phyloP scores from a whole-genome alignment of 768 basidiomycete genomes.

The Agrocybe pediades region DNA sequence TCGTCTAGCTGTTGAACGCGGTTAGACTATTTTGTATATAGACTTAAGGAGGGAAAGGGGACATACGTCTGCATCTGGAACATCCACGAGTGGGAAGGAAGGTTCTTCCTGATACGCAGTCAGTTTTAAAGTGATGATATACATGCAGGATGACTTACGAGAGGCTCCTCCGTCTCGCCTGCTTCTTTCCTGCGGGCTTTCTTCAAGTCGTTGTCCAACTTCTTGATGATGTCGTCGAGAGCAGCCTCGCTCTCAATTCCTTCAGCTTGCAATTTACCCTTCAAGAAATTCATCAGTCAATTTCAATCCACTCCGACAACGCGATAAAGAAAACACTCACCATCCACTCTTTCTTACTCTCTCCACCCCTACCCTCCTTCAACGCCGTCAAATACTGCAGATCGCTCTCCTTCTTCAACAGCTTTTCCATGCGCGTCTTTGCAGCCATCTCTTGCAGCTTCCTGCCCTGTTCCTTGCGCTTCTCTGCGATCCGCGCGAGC shows the following conservation, averaged over 20 bases:
- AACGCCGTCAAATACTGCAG: constrained; percentile 65
- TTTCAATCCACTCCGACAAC: not conserved
- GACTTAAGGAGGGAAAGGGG: not conserved
- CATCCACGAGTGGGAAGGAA: constrained; percentile 88
- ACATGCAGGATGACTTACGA: constrained; percentile 30
- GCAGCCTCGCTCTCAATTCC: constrained; percentile 79
- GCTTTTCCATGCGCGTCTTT: constrained; percentile 84
- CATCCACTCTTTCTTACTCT: constrained; percentile 76
- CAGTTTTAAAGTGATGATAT: not conserved
- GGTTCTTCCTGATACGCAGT: constrained; percentile 64
- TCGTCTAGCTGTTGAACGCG: constrained; percentile 67
- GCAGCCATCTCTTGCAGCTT: constrained; percentile 92
- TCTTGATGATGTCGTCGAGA: constrained; percentile 83
- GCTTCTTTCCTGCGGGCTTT: constrained; percentile 80
- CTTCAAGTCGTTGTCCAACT: constrained; percentile 77
- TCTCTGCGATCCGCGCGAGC: constrained; percentile 73
- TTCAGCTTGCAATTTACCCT: constrained; percentile 65
- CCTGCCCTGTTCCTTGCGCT: constrained; percentile 81
- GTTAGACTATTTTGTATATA: not conserved
- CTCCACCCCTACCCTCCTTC: constrained; percentile 57
- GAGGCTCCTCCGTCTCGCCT: constrained; percentile 63
- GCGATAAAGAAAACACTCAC: constrained; percentile 36
- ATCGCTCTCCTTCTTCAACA: constrained; percentile 76
- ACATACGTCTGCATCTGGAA: constrained; percentile 83
- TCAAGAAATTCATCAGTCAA: not conserved